Conservation (phyloP, 2,329 filamentous ascomycete species). For the Claviceps sp. region DNA sequence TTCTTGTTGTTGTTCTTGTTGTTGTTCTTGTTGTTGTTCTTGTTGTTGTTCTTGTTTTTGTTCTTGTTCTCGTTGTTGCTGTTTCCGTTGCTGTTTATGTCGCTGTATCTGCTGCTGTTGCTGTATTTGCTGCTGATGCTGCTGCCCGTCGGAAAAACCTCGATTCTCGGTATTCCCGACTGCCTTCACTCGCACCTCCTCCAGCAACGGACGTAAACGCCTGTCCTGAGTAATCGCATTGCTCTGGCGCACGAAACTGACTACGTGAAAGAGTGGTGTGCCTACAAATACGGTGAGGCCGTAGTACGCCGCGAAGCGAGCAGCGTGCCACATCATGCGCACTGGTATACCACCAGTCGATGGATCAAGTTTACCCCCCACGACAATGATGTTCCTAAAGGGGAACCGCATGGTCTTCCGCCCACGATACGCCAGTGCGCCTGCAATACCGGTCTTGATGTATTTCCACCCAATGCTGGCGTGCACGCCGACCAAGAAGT, state of each 20-base stretch:
- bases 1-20: conserved; percentile 1
- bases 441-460: conserved; percentile 14
- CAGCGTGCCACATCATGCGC: conserved; percentile 21
- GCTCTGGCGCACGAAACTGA: conserved; percentile 13
- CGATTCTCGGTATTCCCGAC: conserved; percentile 1
- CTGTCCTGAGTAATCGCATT: conserved; percentile 16
- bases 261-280: conserved; percentile 17
- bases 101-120: conserved; percentile 2
- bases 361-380: conserved; percentile 15
- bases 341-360: conserved; percentile 16
- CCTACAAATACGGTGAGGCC: conserved; percentile 13
- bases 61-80: conserved; percentile 4
- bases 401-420: conserved; percentile 26
- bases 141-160: not conserved
- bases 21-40: conserved; percentile 5
- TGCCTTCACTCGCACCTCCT: conserved; percentile 9
- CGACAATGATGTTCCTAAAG: conserved; percentile 22
- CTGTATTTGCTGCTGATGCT: conserved; percentile 1
- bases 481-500: conserved; percentile 18
- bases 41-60: conserved; percentile 5
- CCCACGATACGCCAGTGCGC: conserved; percentile 14
- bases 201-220: conserved; percentile 15
- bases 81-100: not conserved
- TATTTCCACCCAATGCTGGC: conserved; percentile 18
- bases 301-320: conserved; percentile 23